A percentile compares a stretch with the other conserved stretches of the same genome.
Evolutionary conservation across 352 stramenopile genomes (phyloP).

Genomic region (Phytophthora cactorum): DNA sequence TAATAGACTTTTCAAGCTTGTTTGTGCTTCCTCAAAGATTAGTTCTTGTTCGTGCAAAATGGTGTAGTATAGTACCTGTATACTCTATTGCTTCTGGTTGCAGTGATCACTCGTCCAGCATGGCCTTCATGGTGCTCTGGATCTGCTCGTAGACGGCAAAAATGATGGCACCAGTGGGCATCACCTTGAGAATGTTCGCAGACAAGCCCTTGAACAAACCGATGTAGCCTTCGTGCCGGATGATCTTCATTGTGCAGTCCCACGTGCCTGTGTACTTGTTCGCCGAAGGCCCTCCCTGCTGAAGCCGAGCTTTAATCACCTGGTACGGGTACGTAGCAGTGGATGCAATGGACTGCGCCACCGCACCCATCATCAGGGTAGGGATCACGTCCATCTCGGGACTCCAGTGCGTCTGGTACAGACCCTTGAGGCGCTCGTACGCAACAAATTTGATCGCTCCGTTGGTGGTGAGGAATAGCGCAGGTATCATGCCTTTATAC

Average conservation of each 20-base stretch:
- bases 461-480: constrained; percentile 96
- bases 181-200: constrained; percentile 96
- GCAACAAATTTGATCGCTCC: constrained; percentile 95
- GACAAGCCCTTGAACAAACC: constrained; percentile 97
- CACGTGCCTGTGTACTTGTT: constrained; percentile 92
- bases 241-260: constrained; percentile 91
- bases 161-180: constrained; percentile 96
- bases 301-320: constrained; percentile 96
- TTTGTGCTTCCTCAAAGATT: constrained; percentile 22
- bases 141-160: constrained; percentile 90
- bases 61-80: constrained; percentile 17
- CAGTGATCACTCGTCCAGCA: constrained; percentile 48
- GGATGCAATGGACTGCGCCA: constrained; percentile 85
- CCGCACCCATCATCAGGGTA: constrained; percentile 77
- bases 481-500: constrained; percentile 96
- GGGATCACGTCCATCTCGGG: constrained; percentile 73
- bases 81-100: constrained; percentile 31
- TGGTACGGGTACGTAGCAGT: constrained; percentile 95
- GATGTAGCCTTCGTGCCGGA: constrained; percentile 90
- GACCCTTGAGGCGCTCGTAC: constrained; percentile 76
- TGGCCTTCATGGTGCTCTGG: constrained; percentile 53
- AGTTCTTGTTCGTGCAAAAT: constrained; percentile 12
- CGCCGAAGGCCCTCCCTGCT: constrained; percentile 87
- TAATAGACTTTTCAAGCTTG: constrained; percentile 62
- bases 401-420: constrained; percentile 68